phyloP scores from a whole-genome alignment of 148 eudicot species.

The Rhododendron simsii region DNA sequence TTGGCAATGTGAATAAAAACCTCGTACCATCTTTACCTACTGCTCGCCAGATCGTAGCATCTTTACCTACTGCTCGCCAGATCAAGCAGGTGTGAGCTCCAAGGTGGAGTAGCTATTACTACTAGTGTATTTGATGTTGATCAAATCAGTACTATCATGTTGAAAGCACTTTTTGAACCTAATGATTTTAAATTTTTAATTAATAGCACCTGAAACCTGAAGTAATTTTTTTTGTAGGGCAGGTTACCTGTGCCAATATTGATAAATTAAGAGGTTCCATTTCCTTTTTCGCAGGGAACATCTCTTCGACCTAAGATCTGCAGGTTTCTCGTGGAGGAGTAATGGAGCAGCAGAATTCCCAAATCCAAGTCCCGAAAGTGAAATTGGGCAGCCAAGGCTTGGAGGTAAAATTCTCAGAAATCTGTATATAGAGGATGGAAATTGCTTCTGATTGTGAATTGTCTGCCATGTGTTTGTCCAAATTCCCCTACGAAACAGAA shows the following conservation, averaged over 20 bases:
- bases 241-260: background rate
- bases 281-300: background rate
- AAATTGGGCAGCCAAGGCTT: slow-evolving; percentile 32
- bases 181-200: no score
- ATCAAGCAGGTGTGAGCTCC: no score
- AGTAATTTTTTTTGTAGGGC: background rate
- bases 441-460: background rate
- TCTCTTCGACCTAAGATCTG: background rate
- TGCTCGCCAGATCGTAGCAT: no score
- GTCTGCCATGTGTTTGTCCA: background rate
- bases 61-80: no score
- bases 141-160: no score
- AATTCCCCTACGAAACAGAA: background rate
- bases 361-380: slow-evolving; percentile 28
- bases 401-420: slow-evolving; percentile 21
- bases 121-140: no score
- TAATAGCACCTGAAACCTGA: no score
- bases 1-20: no score
- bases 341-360: slow-evolving; percentile 11
- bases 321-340: background rate
- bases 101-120: no score
- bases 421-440: background rate
- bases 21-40: no score
- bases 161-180: no score
- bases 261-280: background rate